These are phyloP conservation scores for Starmerella bombicola DNA, from an alignment of 805 yeast genomes.

Conservation along the genomic window DNA sequence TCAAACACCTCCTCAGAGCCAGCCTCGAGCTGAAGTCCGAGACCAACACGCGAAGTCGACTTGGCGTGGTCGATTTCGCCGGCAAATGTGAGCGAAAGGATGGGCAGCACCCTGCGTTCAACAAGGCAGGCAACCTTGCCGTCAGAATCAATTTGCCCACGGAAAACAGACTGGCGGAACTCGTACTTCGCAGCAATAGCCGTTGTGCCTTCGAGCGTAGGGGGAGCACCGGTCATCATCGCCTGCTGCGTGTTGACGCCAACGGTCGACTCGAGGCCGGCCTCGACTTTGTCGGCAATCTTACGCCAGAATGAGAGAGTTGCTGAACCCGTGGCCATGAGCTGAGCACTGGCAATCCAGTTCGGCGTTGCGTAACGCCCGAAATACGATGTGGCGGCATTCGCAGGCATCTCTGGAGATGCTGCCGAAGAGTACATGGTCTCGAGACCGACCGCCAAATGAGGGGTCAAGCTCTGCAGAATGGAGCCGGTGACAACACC, in stretches of 20 bases:
- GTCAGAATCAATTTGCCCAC: slow-evolving; percentile 83
- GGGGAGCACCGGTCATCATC: slow-evolving; percentile 67
- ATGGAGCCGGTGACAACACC: slow-evolving; percentile 90
- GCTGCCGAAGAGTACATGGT: slow-evolving; percentile 61
- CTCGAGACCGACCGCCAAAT: slow-evolving; percentile 80
- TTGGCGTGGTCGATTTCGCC: slow-evolving; percentile 88
- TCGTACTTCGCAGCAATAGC: slow-evolving; percentile 95
- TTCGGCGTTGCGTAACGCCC: slow-evolving; percentile 78
- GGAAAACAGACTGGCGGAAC: slow-evolving; percentile 88
- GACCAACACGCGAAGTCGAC: slow-evolving; percentile 69
- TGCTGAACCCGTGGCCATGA: slow-evolving; percentile 84
- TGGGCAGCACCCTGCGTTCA: slow-evolving; percentile 89
- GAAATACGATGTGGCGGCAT: slow-evolving; percentile 78
- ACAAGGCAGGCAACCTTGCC: slow-evolving; percentile 86
- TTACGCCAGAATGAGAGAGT: slow-evolving; percentile 88
- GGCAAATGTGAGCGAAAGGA: slow-evolving; percentile 72
- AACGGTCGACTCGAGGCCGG: slow-evolving; percentile 67
- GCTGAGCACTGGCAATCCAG: slow-evolving; percentile 90
- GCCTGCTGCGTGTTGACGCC: slow-evolving; percentile 54
- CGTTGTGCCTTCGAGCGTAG: slow-evolving; percentile 79
- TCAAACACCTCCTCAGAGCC: slow-evolving; percentile 86
- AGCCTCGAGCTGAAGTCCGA: slow-evolving; percentile 90
- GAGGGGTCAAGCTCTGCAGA: slow-evolving; percentile 77
- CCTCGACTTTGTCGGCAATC: slow-evolving; percentile 86
- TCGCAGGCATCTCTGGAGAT: slow-evolving; percentile 49